Evolutionary conservation across 345 rosid genomes (phyloP).

Genomic region (Brassica incana): DNA sequence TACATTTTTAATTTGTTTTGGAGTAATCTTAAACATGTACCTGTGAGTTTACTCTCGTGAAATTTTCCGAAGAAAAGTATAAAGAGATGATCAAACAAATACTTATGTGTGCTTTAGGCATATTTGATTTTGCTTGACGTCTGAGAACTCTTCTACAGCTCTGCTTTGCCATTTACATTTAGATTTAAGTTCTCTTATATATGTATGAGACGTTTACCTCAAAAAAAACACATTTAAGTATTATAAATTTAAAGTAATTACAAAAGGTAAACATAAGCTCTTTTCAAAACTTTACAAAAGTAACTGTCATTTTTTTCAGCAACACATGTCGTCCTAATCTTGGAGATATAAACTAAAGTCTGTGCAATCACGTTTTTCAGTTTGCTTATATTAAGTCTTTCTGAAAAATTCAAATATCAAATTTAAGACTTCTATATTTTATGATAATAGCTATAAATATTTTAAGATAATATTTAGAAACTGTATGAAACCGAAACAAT

Average conservation of each 20-base stretch:
- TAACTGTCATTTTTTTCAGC: not conserved
- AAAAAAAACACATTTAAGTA: not conserved
- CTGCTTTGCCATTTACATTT: not conserved
- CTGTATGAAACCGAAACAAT: not conserved
- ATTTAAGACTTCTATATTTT: not conserved
- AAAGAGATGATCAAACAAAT: constrained; percentile 17
- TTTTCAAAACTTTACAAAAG: not conserved
- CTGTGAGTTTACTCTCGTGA: constrained; percentile 10
- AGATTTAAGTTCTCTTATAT: not conserved
- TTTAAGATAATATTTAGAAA: not conserved
- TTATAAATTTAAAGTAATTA: too few relatives aligned
- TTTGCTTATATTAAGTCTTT: not conserved
- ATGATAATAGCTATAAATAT: not conserved
- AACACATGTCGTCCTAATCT: not conserved
- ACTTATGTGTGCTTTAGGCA: constrained; percentile 7
- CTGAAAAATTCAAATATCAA: not conserved
- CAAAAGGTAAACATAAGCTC: not conserved
- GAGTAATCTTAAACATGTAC: not conserved
- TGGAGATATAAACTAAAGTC: not conserved
- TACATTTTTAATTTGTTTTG: not conserved
- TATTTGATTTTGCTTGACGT: constrained; percentile 3
- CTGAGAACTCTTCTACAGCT: not conserved
- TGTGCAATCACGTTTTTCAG: not conserved
- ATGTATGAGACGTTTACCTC: not conserved
- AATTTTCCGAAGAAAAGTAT: not conserved